Evolutionary conservation across 2,329 filamentous ascomycete species (phyloP).

Genomic region (Colletotrichum sp.): DNA sequence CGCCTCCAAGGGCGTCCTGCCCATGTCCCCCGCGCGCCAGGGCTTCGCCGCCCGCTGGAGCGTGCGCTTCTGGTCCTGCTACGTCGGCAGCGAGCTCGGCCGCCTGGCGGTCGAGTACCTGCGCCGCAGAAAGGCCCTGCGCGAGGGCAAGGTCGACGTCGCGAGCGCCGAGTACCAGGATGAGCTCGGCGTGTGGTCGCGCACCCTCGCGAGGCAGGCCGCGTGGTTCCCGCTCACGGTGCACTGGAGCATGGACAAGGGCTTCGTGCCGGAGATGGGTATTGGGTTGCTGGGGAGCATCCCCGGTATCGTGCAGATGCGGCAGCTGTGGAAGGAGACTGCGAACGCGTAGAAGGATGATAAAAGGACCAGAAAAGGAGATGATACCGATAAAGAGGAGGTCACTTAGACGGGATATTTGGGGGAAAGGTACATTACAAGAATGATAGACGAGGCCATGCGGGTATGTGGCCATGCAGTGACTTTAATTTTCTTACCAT

Average conservation of each 20-base stretch:
- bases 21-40: conserved; percentile 60
- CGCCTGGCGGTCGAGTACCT: conserved; percentile 59
- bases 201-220: conserved; percentile 70
- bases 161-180: conserved; percentile 46
- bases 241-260: conserved; percentile 79
- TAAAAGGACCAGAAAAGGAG: too few species aligned
- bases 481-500: background rate
- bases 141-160: conserved; percentile 30
- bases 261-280: conserved; percentile 48
- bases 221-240: conserved; percentile 83
- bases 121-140: conserved; percentile 34
- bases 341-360: conserved; percentile 19
- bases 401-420: background rate
- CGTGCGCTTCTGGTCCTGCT: conserved; percentile 79
- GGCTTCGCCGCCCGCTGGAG: conserved; percentile 72
- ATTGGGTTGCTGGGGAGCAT: conserved; percentile 48
- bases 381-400: background rate
- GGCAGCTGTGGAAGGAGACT: conserved; percentile 48
- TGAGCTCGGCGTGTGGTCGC: conserved; percentile 63
- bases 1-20: conserved; percentile 72
- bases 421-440: background rate
- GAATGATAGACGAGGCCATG: background rate
- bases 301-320: conserved; percentile 49
- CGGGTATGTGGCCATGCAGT: background rate
- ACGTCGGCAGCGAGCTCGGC: conserved; percentile 77